Evolutionary conservation across 2,329 filamentous ascomycete genomes (phyloP), one percentile per base, ranked within the genome.

Genomic region (Hyphodiscus sp.): DNA sequence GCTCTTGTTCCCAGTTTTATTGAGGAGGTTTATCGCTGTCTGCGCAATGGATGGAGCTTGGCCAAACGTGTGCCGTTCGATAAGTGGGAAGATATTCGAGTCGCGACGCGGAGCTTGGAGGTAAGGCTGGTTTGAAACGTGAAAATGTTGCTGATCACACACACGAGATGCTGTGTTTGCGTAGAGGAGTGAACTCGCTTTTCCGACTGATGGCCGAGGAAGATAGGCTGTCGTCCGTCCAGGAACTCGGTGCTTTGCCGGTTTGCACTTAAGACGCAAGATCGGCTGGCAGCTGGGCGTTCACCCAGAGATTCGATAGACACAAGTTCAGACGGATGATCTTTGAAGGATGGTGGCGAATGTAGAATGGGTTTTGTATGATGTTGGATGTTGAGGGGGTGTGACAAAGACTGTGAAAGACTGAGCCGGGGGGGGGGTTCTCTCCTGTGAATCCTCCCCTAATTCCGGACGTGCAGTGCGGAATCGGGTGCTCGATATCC

Each of bases 161-260:
- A n/a, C n/a, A n/a, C n/a, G n/a, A n/a, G n/a, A n/a, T n/a, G n/a
- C 38, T 41, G 47, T 45, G 29, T 47, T 38, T 19, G 46, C 38
- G 20, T 23, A 20, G 20, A 19, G 47, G 44, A 57, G 56, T 54
- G 23, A 26, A 8, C 58, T 51, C 51, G 11, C 13, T 38, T 58
- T 61, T 61, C 55, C 56, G 58, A 58, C 56, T 49, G 48, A 53
- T 45, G 49, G 51, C 50, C 43, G 47, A 43, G 38, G 42, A 38
- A 38, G 33, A 38, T 2, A 6, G 33, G 11, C 16, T n/a, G 33
- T 38, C 5, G 11, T 33, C 29, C 13, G 13, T 13, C 11, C 11
- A 38, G 11, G 33, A 38, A n/a, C 33, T 4, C 33, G 13, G 4
- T n/a, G 16, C 5, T 38, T 38, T n/a, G 33, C 11, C 33, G 5